Evolutionary conservation across 495 filamentous ascomycete species (phyloP).

Genomic region (Aspergillus campestris): DNA sequence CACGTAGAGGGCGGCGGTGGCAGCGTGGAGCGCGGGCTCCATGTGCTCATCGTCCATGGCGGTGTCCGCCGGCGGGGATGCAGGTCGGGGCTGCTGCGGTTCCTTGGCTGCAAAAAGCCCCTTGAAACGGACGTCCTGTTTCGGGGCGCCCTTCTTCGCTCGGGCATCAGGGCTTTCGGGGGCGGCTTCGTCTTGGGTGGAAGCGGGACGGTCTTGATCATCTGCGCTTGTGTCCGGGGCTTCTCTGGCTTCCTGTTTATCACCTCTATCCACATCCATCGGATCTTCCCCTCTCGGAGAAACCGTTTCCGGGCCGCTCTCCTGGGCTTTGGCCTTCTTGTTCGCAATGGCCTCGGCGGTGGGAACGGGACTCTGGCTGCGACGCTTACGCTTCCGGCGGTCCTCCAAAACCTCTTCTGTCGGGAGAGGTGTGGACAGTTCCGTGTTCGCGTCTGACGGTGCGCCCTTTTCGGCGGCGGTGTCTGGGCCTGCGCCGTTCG

Average conservation of each 20-base stretch:
- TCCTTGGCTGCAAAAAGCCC: slow-evolving; percentile 38
- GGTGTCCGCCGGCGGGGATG: slow-evolving; percentile 17
- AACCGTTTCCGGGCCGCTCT: slow-evolving; percentile 18
- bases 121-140: slow-evolving; percentile 45
- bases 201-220: not conserved
- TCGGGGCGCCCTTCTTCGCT: slow-evolving; percentile 11
- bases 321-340: slow-evolving; percentile 35
- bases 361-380: slow-evolving; percentile 59
- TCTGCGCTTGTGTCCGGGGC: slow-evolving; percentile 4
- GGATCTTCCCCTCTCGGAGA: slow-evolving; percentile 21
- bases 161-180: not conserved
- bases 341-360: slow-evolving; percentile 36
- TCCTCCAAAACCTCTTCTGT: slow-evolving; percentile 44
- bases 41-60: slow-evolving; percentile 40
- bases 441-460: slow-evolving; percentile 21
- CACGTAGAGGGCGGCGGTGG: slow-evolving; percentile 83
- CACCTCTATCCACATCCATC: slow-evolving; percentile 6
- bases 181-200: not conserved
- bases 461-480: slow-evolving; percentile 12
- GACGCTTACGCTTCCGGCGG: slow-evolving; percentile 62
- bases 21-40: slow-evolving; percentile 67
- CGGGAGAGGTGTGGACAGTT: slow-evolving; percentile 26
- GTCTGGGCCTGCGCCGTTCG: slow-evolving; percentile 2
- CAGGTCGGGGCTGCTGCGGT: slow-evolving; percentile 10
- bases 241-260: slow-evolving; percentile 1